Percentiles rank a stretch among this genome's conserved stretches.
Conservation (phyloP, 495 filamentous ascomycete species). For the Haplographium delicatum region DNA sequence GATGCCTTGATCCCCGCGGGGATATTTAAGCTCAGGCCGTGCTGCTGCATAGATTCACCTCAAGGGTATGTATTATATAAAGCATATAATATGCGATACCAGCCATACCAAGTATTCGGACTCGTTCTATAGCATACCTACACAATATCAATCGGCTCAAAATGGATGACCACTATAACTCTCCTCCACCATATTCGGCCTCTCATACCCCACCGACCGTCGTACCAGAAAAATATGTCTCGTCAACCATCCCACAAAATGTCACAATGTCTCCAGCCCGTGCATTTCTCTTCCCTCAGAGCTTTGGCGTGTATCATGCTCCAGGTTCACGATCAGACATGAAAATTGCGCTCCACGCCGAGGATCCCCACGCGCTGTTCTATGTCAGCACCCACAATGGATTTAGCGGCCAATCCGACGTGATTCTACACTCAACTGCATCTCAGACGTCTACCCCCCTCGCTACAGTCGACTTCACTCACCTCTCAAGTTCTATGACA, state of each 20-base stretch:
- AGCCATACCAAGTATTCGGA: too few relatives aligned
- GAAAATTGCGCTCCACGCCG: neutral
- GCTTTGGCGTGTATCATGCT: conserved; percentile 14
- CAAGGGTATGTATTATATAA: too few relatives aligned
- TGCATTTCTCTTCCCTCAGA: conserved; percentile 14
- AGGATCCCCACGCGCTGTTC: neutral
- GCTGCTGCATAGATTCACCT: too few relatives aligned
- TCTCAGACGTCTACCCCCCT: conserved; percentile 2
- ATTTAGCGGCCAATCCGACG: conserved; percentile 1
- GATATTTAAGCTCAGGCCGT: too few relatives aligned
- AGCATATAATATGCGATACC: too few relatives aligned
- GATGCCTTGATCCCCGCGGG: too few relatives aligned
- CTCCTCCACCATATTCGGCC: conserved; percentile 4
- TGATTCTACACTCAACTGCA: conserved; percentile 6
- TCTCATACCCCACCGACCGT: neutral
- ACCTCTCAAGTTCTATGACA: neutral
- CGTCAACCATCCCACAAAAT: too few relatives aligned
- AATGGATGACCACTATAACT: neutral
- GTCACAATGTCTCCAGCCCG: too few relatives aligned
- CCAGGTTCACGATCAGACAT: conserved; percentile 1
- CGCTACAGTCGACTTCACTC: conserved; percentile 12
- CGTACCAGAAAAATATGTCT: too few relatives aligned
- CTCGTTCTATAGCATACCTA: neutral
- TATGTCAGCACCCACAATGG: conserved; percentile 10
- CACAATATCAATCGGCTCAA: neutral